Conservation (phyloP, 2,329 filamentous ascomycete genomes). For the Emmonsiellopsis sp. region DNA sequence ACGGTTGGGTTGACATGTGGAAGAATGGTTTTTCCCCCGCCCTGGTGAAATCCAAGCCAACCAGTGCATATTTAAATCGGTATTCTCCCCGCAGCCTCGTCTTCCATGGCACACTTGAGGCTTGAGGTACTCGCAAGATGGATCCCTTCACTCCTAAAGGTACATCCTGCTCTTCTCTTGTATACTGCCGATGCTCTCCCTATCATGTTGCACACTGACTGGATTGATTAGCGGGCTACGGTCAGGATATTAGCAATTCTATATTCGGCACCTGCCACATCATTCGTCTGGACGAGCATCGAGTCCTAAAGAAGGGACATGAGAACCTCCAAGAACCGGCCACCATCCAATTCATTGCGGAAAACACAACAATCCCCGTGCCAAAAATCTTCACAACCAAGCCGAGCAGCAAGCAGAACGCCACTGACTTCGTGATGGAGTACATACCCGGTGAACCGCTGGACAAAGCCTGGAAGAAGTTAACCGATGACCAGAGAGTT, state of each 20-base stretch:
- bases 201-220: not conserved
- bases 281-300: conserved; percentile 1
- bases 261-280: not conserved
- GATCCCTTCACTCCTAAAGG: conserved; percentile 2
- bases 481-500: not conserved
- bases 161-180: not conserved
- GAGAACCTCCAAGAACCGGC: not conserved
- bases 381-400: not conserved
- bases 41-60: too few species aligned
- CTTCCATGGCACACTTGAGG: not conserved
- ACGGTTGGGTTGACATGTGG: too few species aligned
- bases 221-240: conserved; percentile 1
- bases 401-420: not conserved
- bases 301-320: not conserved
- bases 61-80: too few species aligned
- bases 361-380: conserved; percentile 3
- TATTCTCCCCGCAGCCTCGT: not conserved
- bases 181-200: not conserved
- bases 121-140: not conserved
- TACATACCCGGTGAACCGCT: conserved; percentile 2
- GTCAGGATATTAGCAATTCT: not conserved
- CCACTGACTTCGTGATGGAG: not conserved
- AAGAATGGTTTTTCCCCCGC: too few species aligned
- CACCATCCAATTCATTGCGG: conserved; percentile 1
- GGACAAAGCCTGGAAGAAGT: not conserved